phyloP scores from a whole-genome alignment of 2,329 filamentous ascomycete genomes.

The Colletotrichum orchidophilum region DNA sequence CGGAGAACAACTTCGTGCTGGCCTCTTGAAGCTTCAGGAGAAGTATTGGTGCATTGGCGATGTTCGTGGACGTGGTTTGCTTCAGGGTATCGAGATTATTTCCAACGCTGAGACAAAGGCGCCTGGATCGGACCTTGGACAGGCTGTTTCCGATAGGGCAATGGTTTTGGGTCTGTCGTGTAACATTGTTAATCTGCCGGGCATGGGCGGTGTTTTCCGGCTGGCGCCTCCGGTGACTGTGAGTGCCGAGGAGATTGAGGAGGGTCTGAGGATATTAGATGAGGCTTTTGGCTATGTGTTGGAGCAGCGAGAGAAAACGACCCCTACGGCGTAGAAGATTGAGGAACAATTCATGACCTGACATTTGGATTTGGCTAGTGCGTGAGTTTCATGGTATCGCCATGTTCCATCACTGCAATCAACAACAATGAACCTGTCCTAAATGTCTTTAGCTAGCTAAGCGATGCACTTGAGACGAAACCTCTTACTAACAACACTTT shows the following conservation, averaged over 20 bases:
- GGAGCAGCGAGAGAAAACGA: neutral
- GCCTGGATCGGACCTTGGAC: slow-evolving; percentile 53
- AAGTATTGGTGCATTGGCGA: slow-evolving; percentile 64
- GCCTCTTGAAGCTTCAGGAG: slow-evolving; percentile 53
- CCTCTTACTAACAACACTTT: too few species aligned
- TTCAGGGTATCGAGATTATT: slow-evolving; percentile 62
- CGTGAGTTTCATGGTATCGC: too few species aligned
- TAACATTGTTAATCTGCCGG: slow-evolving; percentile 56
- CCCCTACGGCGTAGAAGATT: neutral
- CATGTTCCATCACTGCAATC: too few species aligned
- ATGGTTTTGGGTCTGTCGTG: slow-evolving; percentile 57
- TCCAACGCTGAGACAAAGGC: slow-evolving; percentile 52
- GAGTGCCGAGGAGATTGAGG: slow-evolving; percentile 52
- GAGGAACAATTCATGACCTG: neutral
- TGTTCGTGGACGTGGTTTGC: slow-evolving; percentile 59
- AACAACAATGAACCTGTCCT: too few species aligned
- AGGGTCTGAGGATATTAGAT: slow-evolving; percentile 59
- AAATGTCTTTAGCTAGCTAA: too few species aligned
- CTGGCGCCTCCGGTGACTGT: slow-evolving; percentile 62
- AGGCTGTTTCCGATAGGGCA: slow-evolving; percentile 52
- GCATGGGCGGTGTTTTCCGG: slow-evolving; percentile 60
- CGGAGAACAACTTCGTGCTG: slow-evolving; percentile 53
- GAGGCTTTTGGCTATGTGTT: slow-evolving; percentile 49
- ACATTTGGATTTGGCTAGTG: neutral
- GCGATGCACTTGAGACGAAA: too few species aligned